Conservation (phyloP, 306 rosid genomes). For the Purshia tridentata region DNA sequence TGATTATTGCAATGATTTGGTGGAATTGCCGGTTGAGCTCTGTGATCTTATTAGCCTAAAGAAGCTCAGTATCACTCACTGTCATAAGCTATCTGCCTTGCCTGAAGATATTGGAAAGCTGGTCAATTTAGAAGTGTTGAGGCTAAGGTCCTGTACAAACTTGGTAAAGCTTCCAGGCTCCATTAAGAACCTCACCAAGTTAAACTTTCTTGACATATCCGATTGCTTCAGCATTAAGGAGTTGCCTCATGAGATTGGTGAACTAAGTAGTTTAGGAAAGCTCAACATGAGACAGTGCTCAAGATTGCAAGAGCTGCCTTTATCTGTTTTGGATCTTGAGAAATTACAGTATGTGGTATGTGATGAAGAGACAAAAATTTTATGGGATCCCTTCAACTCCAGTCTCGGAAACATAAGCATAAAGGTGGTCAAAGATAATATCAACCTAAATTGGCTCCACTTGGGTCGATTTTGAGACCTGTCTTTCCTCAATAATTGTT, state of each 20-base stretch:
- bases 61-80: constrained; percentile 56
- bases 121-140: constrained; percentile 40
- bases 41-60: constrained; percentile 30
- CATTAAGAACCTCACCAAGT: constrained; percentile 16
- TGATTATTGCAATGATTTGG: constrained; percentile 51
- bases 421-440: background rate
- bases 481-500: background rate
- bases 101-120: constrained; percentile 41
- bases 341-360: constrained; percentile 37
- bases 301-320: constrained; percentile 38
- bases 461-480: background rate
- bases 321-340: constrained; percentile 36
- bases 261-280: constrained; percentile 30
- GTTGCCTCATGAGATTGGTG: constrained; percentile 49
- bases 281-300: constrained; percentile 40
- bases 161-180: constrained; percentile 45
- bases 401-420: background rate
- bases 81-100: constrained; percentile 48
- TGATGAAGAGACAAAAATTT: constrained; percentile 36
- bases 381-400: background rate
- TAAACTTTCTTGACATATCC: constrained; percentile 48
- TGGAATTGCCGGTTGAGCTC: constrained; percentile 35
- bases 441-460: constrained; percentile 13
- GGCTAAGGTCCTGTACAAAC: constrained; percentile 50
- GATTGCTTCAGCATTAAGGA: constrained; percentile 39